Evolutionary conservation across 768 basidiomycete genomes (phyloP), one percentile per base, ranked within the genome.

Genomic region (Pholiota microspora): DNA sequence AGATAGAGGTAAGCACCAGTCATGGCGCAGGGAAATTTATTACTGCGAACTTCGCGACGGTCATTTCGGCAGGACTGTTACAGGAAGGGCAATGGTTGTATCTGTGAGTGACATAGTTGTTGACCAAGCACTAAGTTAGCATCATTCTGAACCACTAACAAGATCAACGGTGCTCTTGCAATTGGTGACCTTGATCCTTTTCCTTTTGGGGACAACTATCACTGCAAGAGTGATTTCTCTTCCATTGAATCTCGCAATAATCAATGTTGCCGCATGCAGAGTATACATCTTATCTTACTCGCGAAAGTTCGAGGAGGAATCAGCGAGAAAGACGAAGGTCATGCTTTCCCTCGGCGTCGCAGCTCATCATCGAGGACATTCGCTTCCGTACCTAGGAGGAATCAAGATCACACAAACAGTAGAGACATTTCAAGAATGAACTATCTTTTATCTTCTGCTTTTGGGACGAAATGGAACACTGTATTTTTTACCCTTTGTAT

Each of bases 391-490:
- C 13, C 21, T 53, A 7, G 42, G 44, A 0, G 60, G 55, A 3
- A 51, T 60, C 15, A 40, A 48, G 34, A 54, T 60, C 2, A 60
- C 59, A 5, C 51, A 60, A 29, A 58, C 57, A 8, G 52, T 61
- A 35, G 60, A 58, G 16, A 44, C 45, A 32, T 51, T 47, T 10
- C 18, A 42, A 10, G n/a, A 42, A 21, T 7, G 7, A 3, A 45
- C 23, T 16, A 13, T 29, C 23, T 34, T 16, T 27, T n/a, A 42
- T 27, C n/a, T 25, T 8, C 24, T 18, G 7, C 24, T 21, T 18
- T 18, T 7, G 40, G 40, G 40, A 42, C 38, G 12, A 21, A 16
- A 10, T 29, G 27, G 48, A 13, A 24, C 38, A 16, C 29, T 31
- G 32, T 45, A 47, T 47, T 46, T 42, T 40, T 31, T 18, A n/a